Evolutionary conservation across 2,329 filamentous ascomycete genomes (phyloP), one percentile per base, ranked within the genome.

Genomic region (Penicillium verrucosum): DNA sequence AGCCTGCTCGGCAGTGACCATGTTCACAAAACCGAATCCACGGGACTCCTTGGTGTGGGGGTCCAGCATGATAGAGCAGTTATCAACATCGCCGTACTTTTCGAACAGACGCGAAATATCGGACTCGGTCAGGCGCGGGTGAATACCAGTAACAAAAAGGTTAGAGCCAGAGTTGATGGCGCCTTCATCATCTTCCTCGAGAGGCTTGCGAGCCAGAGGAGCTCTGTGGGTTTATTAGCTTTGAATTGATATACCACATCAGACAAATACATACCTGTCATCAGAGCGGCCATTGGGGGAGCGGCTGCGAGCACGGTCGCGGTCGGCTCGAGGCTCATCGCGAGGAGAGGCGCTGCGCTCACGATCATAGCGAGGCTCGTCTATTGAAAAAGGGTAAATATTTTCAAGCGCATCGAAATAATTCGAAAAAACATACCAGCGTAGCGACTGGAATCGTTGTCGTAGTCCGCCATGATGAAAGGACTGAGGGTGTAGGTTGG

Each of bases 1-100:
- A 63, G 94, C 94, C 77, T 96, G 90, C 54, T 97, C 93, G 47
- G 90, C 85, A 57, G 91, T 95, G 59, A 92, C 87, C 93, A 99
- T 97, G 82, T 99, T 97, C 75, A 99, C 94, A 80, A 99, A 99
- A 55, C 94, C 94, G 66, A 99, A 99, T 65, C 94, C 94, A 77
- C 94, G 94, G 67, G 93, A 97, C 78, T 99, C 94, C 80, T 96
- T 96, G 71, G 90, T 95, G 78, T 99, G 94, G 60, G 94, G 94
- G 73, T 99, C 94, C 71, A 93, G 87, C 94, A 99, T 99, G 80
- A 99, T 99, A 77, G 97, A 95, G 81, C 93, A 97, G 80, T 95
- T 97, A 80, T 97, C 93, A 51, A 99, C 94, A 73, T 96, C 92
- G 67, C 94, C 94, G 71, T 97, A 97, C 79, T 97, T 99, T 80